Base-by-base conservation (phyloP, 257 asterid genomes). In the Prunella vulgaris region DNA sequence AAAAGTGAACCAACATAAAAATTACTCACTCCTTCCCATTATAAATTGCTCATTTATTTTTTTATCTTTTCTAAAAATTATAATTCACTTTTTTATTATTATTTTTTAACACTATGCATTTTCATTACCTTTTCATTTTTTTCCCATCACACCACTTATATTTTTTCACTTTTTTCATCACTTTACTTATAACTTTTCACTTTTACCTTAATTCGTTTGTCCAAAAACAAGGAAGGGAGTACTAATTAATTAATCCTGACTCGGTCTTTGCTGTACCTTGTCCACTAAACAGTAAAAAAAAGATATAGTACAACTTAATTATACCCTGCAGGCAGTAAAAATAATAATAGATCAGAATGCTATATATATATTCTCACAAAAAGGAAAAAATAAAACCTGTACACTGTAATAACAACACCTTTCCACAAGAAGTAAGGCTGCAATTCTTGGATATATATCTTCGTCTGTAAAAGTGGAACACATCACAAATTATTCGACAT, bases 381-480 rank as follows among this genome's bases (percentile, higher is more conserved):
- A 58, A 27, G 17, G 44, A 10, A 58, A 44, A 57, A n/a, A 6
- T 1, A 7, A 35, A 14, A 38, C 7, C 38, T 53, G 53, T 56
- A 9, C n/a, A 9, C 13, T 32, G 24, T 33, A 64, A 25, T 38
- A 62, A 64, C 42, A 25, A 4, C 7, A 5, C 30, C 10, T 42
- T 46, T 64, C 33, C 56, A 21, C 22, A 68, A 68, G 35, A 65
- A 59, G 60, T 60, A 32, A 62, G 53, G 27, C 46, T 71, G 32
- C 56, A 61, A 33, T n/a, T 61, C 53, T 48, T 48, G 69, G 38
- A 62, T 5, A 51, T 33, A 62, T 5, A 51, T 33, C 24, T 46
- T 71, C 63, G 18, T 49, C 38, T 62, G 22, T 32, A 33, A 8
- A 21, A 60, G 12, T 58, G 21, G 4, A 5, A 24, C 24, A 71